Evolutionary conservation across 1,284 basidiomycete genomes (phyloP), one percentile per base, ranked within the genome.

Genomic region (Crucibulum parvulum): DNA sequence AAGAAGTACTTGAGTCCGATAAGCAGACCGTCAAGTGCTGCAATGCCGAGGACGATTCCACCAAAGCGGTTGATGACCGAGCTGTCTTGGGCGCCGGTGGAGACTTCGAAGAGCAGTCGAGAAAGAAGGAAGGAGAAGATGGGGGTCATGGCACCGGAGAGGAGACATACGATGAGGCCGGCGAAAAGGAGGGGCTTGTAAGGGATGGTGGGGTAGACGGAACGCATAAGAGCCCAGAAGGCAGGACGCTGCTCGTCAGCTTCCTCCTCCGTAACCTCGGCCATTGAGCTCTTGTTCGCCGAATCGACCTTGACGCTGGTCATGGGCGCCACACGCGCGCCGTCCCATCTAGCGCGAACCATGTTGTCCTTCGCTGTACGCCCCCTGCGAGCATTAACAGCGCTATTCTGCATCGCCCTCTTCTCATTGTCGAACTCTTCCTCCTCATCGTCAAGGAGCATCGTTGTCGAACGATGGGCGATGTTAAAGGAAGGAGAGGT

Each of bases 91-190:
- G 88, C 90, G 51, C 91, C 92, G 36, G 82, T 83, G 24, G 93
- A 93, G 53, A 94, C 90, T 62, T 92, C 85, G 66, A 88, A 88
- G 68, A 99, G 85, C 31, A 99, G 85, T 36, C 86, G 85, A 10
- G 95, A 92, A 62, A 99, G 88, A 64, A 95, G 84, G 79, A 85
- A 95, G 0, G 96, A 96, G 82, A 99, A 99, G 48, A 97, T 67
- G 0, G 97, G 0, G 1, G 94, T 97, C 79, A 93, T 88, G 0
- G 91, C 84, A 31, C 96, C 96, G 61, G 89, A 91, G 36, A 85
- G 74, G 37, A 95, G 65, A 57, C 88, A 89, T 37, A 86, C 72
- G 59, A 88, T 1, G 15, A 96, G 76, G 5, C 31, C 31, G 4
- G 5, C 3, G 31, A 31, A 31, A 31, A 31, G 31, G 5, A 31